Conservation (phyloP, 2,329 filamentous ascomycete genomes). For the Penicillium sumatraense region DNA sequence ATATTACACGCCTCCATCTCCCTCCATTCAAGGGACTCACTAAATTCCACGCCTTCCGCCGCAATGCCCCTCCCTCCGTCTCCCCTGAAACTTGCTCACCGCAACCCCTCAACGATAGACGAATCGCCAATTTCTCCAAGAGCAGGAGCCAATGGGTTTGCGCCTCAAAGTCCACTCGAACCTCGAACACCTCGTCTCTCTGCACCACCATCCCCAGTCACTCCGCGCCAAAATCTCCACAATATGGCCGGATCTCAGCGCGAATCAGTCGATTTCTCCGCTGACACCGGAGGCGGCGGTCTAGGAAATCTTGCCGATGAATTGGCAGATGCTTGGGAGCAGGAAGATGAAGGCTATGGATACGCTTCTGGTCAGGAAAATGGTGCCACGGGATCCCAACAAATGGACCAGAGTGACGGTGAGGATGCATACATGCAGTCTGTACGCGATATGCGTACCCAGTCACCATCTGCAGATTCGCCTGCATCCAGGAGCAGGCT, state of each 20-base stretch:
- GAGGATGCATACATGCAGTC: conserved; percentile 36
- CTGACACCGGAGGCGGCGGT: conserved; percentile 47
- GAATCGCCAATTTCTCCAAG: conserved; percentile 41
- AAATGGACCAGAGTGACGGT: conserved; percentile 34
- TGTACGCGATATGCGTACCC: conserved; percentile 31
- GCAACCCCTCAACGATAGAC: conserved; percentile 44
- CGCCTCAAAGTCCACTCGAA: conserved; percentile 36
- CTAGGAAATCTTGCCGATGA: conserved; percentile 68
- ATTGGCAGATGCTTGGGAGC: conserved; percentile 63
- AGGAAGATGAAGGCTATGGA: conserved; percentile 54
- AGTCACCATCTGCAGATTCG: conserved; percentile 30
- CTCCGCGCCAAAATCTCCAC: conserved; percentile 42
- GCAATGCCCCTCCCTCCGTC: conserved; percentile 37
- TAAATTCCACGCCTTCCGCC: conserved; percentile 11
- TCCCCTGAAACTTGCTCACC: conserved; percentile 44
- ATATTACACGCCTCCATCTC: not conserved
- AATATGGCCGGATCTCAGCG: conserved; percentile 41
- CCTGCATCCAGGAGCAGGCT: conserved; percentile 45
- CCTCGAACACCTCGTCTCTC: conserved; percentile 43
- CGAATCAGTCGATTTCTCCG: conserved; percentile 45
- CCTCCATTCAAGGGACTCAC: not conserved
- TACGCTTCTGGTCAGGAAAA: conserved; percentile 45
- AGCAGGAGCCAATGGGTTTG: conserved; percentile 36
- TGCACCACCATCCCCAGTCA: conserved; percentile 44
- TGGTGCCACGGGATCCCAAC: conserved; percentile 34